Conservation (phyloP, 1,284 basidiomycete species). For the Malassezia dermatis region DNA sequence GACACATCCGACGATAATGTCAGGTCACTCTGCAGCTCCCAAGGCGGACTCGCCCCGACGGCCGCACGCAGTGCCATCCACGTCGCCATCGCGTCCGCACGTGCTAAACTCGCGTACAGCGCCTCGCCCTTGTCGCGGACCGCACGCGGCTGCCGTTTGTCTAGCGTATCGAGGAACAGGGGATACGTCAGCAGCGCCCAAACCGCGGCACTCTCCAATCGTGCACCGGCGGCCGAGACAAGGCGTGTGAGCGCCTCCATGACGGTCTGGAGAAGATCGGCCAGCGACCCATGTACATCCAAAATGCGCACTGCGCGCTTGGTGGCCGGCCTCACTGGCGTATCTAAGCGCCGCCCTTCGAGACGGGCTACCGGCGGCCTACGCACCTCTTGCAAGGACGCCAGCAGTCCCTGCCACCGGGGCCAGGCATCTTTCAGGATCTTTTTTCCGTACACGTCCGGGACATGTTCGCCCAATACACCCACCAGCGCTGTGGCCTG, state of each 20-base stretch:
- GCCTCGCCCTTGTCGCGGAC: neutral
- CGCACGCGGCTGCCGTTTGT: conserved; percentile 5
- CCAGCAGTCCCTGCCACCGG: conserved; percentile 22
- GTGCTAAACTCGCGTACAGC: conserved; percentile 1
- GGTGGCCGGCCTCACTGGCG: neutral
- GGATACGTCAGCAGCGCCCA: conserved; percentile 9
- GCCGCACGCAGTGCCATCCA: conserved; percentile 13
- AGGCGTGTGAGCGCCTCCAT: conserved; percentile 1
- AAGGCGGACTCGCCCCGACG: neutral
- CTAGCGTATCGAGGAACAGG: conserved; percentile 8
- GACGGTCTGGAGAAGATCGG: neutral
- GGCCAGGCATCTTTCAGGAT: conserved; percentile 39
- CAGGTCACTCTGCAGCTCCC: neutral
- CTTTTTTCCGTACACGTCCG: conserved; percentile 28
- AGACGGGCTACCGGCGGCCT: neutral
- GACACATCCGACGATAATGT: neutral
- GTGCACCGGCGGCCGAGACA: neutral
- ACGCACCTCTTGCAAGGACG: neutral
- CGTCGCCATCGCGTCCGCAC: neutral
- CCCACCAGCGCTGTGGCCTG: conserved; percentile 27
- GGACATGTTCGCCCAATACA: conserved; percentile 16
- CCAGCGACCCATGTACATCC: conserved; percentile 1
- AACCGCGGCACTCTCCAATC: neutral
- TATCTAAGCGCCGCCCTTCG: neutral
- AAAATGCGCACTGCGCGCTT: neutral